Evolutionary conservation across 352 stramenopile genomes (phyloP), one percentile per base, ranked within the genome.

Genomic region (Pythium scleroteichum): DNA sequence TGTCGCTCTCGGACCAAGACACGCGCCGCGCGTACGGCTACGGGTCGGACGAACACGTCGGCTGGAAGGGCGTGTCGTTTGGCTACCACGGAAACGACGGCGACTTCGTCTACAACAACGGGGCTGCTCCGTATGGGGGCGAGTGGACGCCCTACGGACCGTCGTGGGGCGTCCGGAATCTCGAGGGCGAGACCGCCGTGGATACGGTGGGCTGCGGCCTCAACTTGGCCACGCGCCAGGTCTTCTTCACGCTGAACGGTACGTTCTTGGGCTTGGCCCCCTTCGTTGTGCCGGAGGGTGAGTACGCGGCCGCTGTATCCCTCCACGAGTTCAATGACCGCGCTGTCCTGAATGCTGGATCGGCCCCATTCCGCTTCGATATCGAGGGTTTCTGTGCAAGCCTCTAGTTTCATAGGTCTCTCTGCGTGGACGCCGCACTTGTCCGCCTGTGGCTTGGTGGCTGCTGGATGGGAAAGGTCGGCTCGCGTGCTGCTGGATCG

Each of bases 361-460:
- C 72, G 44, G 81, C 75, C 22, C 79, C 81, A 27, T 95, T 93
- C 65, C 55, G 69, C 55, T 94, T 91, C 73, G 81, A 92, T 65
- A 82, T 95, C 66, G 84, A 95, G 64, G 77, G 71, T 87, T 94
- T 89, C 69, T 95, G 86, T 93, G 83, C 82, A 90, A 92, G 83
- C 80, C 82, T 71, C 78, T 88, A 86, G 70, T 53, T 68, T 65
- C 53, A 38, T 23, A 44, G 29, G 29, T 35, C 29, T 35, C 29
- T 35, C 29, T 35, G 29, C 29, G 29, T 35, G 29, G n/a, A 5
- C 14, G 39, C 39, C 13, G 39, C 6, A 6, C 13, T 17, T n/a
- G 6, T 10, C 29, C 10, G 5, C 29, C 29, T 5, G 29, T 5
- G 29, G 29, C 10, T 35, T 35, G 5, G 10, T 35, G 29, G 19